Percentiles rank a stretch among this genome's conserved stretches.
phyloP scores from a whole-genome alignment of 2,329 filamentous ascomycete species.

The Pleurostoma richardsiae region DNA sequence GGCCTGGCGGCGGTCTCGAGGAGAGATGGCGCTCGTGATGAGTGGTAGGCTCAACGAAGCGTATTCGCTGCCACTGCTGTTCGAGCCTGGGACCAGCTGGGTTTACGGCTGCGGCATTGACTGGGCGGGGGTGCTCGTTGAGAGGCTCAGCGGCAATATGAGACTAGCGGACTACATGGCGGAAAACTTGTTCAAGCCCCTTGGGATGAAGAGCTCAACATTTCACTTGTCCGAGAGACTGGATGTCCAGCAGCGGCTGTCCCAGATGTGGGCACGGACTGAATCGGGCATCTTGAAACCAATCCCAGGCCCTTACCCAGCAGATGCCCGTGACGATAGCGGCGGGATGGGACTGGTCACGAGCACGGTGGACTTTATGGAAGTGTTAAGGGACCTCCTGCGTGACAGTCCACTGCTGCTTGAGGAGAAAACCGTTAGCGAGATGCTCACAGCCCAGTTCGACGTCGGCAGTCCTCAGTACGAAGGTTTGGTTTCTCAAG shows the following conservation, averaged over 20 bases:
- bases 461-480: too few relatives aligned
- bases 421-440: too few relatives aligned
- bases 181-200: not conserved
- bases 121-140: slow-evolving; percentile 24
- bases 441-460: too few relatives aligned
- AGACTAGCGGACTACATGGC: not conserved
- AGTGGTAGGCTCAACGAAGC: not conserved
- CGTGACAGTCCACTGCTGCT: too few relatives aligned
- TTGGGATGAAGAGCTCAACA: not conserved
- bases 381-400: too few relatives aligned
- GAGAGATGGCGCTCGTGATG: not conserved
- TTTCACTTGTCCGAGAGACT: not conserved
- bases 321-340: not conserved
- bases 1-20: slow-evolving; percentile 2
- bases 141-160: not conserved
- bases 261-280: not conserved
- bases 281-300: not conserved
- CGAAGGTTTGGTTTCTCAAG: too few relatives aligned
- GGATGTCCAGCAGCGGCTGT: not conserved
- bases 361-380: too few relatives aligned
- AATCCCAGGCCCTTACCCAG: not conserved
- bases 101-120: slow-evolving; percentile 35
- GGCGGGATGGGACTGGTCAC: not conserved
- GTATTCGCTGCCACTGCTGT: slow-evolving; percentile 31
- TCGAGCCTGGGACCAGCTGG: slow-evolving; percentile 38